These are phyloP conservation scores for Nitzschia palea DNA, from an alignment of 108 stramenopile genomes.

Conservation along the genomic window DNA sequence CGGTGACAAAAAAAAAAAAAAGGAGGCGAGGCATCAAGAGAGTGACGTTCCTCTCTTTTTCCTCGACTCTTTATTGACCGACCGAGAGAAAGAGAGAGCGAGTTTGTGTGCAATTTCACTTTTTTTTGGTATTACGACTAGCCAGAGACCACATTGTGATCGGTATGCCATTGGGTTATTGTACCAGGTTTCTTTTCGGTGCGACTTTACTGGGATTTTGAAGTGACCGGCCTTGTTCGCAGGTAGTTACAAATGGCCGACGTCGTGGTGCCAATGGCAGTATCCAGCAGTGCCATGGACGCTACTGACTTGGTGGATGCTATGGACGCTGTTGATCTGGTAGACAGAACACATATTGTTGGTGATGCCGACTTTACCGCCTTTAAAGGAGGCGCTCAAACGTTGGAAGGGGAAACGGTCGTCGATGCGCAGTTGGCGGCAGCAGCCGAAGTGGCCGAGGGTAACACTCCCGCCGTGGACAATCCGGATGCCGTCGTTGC, in stretches of 20 bases:
- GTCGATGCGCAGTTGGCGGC: constrained; percentile 25
- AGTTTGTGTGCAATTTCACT: too few relatives aligned
- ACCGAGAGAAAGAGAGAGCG: too few relatives aligned
- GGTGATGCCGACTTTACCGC: constrained; percentile 30
- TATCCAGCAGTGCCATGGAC: constrained; percentile 1
- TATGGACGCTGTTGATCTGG: constrained; percentile 28
- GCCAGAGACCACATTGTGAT: too few relatives aligned
- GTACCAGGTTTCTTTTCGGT: too few relatives aligned
- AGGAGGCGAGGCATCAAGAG: too few relatives aligned
- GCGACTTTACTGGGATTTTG: too few relatives aligned
- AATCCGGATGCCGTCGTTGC: background rate
- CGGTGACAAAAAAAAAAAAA: too few relatives aligned
- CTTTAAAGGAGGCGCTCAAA: constrained; percentile 9
- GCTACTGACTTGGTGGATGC: constrained; percentile 21
- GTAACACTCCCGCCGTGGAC: background rate
- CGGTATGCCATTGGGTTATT: too few relatives aligned
- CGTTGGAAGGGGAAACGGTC: constrained; percentile 26
- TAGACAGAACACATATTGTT: constrained; percentile 4
- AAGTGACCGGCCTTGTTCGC: too few relatives aligned
- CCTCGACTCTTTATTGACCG: too few relatives aligned
- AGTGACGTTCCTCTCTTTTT: too few relatives aligned
- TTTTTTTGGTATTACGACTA: too few relatives aligned
- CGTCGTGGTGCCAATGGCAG: background rate
- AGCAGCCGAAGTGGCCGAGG: background rate
- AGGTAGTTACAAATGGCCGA: background rate